Evolutionary conservation across 1,284 basidiomycete genomes (phyloP).

Genomic region (Crepidotus sp.): DNA sequence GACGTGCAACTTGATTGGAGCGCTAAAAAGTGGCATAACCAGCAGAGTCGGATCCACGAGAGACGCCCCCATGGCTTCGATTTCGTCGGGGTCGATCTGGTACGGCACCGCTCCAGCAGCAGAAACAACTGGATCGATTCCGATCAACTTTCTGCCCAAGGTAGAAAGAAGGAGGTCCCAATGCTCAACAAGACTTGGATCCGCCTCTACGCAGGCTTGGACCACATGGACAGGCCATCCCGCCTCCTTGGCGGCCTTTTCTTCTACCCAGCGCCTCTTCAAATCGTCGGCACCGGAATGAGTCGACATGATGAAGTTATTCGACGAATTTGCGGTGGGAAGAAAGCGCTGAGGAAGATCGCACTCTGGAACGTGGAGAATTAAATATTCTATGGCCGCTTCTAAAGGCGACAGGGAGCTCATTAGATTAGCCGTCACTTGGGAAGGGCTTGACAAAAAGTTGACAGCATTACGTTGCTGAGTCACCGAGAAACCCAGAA

Average conservation of each 20-base stretch:
- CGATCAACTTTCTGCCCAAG: conserved; percentile 42
- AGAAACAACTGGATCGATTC: conserved; percentile 22
- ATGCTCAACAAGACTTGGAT: conserved; percentile 33
- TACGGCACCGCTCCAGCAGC: conserved; percentile 22
- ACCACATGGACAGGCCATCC: conserved; percentile 77
- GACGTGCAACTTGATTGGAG: conserved; percentile 61
- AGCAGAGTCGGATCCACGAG: conserved; percentile 39
- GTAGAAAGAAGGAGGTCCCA: conserved; percentile 43
- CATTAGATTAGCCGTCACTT: conserved; percentile 44
- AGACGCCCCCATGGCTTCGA: conserved; percentile 60
- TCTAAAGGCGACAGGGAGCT: conserved; percentile 44
- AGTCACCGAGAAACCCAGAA: conserved; percentile 46
- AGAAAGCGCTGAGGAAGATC: conserved; percentile 63
- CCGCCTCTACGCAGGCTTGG: conserved; percentile 38
- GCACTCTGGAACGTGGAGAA: conserved; percentile 71
- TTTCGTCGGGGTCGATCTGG: conserved; percentile 46
- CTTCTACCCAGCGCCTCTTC: conserved; percentile 74
- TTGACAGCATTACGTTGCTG: conserved; percentile 42
- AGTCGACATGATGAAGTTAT: conserved; percentile 54
- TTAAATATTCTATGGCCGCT: conserved; percentile 67
- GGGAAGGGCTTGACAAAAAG: conserved; percentile 46
- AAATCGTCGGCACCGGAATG: conserved; percentile 58
- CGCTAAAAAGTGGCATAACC: conserved; percentile 53
- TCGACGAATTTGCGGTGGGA: conserved; percentile 56
- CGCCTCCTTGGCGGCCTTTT: conserved; percentile 75